These are phyloP conservation scores for Beauveria bassiana DNA, from an alignment of 2,329 filamentous ascomycete genomes.

Conservation along the genomic window DNA sequence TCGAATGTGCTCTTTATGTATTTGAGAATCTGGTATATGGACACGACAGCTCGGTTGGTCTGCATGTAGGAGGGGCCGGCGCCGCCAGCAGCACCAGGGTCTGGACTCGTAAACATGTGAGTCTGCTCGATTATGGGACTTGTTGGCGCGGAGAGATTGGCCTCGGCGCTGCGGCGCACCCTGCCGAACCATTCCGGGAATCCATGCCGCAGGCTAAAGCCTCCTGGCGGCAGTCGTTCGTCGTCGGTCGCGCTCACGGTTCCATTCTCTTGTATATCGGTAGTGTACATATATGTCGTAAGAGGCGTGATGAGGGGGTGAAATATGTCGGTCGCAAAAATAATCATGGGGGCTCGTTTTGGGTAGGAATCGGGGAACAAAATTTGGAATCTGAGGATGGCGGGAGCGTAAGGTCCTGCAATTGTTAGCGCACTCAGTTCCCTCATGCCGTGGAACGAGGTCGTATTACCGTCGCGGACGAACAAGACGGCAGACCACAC, in stretches of 20 bases:
- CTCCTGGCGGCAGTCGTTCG: conserved; percentile 76
- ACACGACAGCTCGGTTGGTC: conserved; percentile 21
- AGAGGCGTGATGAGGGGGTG: conserved; percentile 87
- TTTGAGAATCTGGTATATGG: conserved; percentile 61
- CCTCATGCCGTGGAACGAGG: conserved; percentile 3
- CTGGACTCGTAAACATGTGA: background rate
- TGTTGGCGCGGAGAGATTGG: conserved; percentile 9
- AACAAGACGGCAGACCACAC: conserved; percentile 91
- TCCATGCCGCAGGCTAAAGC: conserved; percentile 83
- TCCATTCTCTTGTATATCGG: conserved; percentile 64
- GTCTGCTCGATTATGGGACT: background rate
- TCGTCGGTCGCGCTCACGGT: conserved; percentile 79
- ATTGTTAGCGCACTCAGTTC: background rate
- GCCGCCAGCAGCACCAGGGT: background rate
- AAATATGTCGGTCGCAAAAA: conserved; percentile 88
- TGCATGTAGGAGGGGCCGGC: background rate
- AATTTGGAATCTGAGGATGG: conserved; percentile 83
- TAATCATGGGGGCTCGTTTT: conserved; percentile 70
- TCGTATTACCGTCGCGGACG: conserved; percentile 65
- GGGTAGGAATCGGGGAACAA: conserved; percentile 80
- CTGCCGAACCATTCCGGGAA: conserved; percentile 86
- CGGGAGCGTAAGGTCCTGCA: conserved; percentile 78
- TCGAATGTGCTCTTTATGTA: conserved; percentile 82
- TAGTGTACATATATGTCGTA: conserved; percentile 91
- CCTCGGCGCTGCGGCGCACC: conserved; percentile 32